A percentile compares a stretch with the other conserved stretches of the same genome.
Conservation (phyloP, 1,139 yeast species). For the Kodamaea ohmeri region DNA sequence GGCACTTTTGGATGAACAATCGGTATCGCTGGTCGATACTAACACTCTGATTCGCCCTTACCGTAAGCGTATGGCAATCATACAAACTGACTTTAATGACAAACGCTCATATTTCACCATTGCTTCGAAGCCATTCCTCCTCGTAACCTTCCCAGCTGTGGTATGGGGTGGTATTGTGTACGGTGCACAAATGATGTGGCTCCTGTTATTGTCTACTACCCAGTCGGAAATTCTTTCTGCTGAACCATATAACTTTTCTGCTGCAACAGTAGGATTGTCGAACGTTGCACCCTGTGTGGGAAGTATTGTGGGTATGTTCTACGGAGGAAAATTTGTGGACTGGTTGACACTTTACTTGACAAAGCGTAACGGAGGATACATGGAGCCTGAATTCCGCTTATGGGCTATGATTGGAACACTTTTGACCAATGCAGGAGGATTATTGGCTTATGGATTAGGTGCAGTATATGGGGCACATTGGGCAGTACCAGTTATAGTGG, state of each 20-base stretch:
- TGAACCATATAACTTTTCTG: constrained; percentile 35
- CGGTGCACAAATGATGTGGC: constrained; percentile 63
- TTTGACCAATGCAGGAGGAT: constrained; percentile 6
- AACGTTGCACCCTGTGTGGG: constrained; percentile 44
- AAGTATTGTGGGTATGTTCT: constrained; percentile 49
- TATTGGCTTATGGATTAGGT: constrained; percentile 38
- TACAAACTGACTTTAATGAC: constrained; percentile 41
- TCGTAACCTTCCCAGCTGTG: constrained; percentile 54
- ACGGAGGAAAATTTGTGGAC: constrained; percentile 50
- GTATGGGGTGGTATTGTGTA: constrained; percentile 62
- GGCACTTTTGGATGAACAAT: constrained; percentile 11
- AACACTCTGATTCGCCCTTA: constrained; percentile 25
- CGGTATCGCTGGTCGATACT: constrained; percentile 6
- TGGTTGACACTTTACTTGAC: constrained; percentile 48
- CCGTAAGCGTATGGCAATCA: constrained; percentile 32
- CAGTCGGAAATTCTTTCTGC: constrained; percentile 41
- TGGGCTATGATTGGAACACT: constrained; percentile 48
- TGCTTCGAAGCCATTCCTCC: constrained; percentile 40
- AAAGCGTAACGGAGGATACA: constrained; percentile 62
- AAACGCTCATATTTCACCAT: constrained; percentile 39
- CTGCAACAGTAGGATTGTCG: constrained; percentile 39
- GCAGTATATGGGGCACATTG: constrained; percentile 36
- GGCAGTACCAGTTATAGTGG: constrained; percentile 53
- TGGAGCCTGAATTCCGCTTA: constrained; percentile 78
- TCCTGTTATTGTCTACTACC: constrained; percentile 43